Percentiles rank a stretch among this genome's conserved stretches.
Evolutionary conservation across 371 early-diverging fungal genomes (phyloP).

Genomic region (Scutellospora calospora): DNA sequence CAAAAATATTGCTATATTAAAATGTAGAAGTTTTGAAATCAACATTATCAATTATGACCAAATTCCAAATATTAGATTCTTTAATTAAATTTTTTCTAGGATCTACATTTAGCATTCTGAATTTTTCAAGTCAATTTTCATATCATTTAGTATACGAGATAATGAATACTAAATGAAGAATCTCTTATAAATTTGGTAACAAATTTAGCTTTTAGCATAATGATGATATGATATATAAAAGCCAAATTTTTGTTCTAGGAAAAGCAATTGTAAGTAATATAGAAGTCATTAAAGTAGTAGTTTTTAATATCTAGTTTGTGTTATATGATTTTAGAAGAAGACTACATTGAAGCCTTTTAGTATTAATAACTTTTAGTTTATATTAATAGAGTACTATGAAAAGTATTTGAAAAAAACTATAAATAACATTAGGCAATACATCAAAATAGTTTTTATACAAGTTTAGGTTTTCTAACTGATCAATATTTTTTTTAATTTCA

Average conservation of each 20-base stretch:
- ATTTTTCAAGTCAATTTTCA: neutral
- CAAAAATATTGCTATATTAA: neutral
- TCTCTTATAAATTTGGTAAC: neutral
- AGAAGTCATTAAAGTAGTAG: neutral
- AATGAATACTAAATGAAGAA: neutral
- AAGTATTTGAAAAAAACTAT: too few species aligned
- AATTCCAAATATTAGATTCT: neutral
- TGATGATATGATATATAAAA: neutral
- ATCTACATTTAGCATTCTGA: neutral
- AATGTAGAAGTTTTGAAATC: neutral
- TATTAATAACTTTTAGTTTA: too few species aligned
- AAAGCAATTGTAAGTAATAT: neutral
- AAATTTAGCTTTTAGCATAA: neutral
- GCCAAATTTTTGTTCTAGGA: slow-evolving; percentile 2
- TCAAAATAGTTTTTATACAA: too few species aligned
- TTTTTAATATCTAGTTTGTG: too few species aligned
- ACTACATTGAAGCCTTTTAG: too few species aligned
- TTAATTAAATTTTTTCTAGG: neutral
- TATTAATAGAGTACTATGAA: too few species aligned
- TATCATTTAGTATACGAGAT: neutral
- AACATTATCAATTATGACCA: slow-evolving; percentile 8
- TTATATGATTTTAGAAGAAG: too few species aligned
- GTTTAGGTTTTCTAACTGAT: too few species aligned
- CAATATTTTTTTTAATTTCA: too few species aligned
- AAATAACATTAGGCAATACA: too few species aligned